Conservation (phyloP, 2,329 filamentous ascomycete species). For the Paraphaeosphaeria sporulosa region DNA sequence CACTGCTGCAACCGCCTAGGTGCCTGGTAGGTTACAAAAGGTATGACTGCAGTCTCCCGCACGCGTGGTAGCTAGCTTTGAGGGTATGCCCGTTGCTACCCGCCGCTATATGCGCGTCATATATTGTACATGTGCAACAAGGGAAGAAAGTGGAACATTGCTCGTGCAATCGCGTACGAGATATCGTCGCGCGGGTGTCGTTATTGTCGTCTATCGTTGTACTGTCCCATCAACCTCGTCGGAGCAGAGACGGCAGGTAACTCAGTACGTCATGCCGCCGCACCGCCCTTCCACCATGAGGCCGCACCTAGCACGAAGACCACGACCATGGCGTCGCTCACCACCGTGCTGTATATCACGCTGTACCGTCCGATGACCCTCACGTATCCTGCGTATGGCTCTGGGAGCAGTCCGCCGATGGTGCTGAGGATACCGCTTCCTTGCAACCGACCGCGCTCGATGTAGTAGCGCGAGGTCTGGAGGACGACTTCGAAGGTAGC, state of each 20-base stretch:
- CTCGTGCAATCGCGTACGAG: background rate
- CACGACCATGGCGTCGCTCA: slow-evolving; percentile 76
- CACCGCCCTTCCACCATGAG: slow-evolving; percentile 57
- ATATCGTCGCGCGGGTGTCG: background rate
- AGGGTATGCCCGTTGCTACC: background rate
- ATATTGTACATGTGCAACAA: background rate
- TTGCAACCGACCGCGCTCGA: slow-evolving; percentile 68
- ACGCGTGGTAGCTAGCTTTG: slow-evolving; percentile 5
- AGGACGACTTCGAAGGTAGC: slow-evolving; percentile 77
- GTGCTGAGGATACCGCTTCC: slow-evolving; percentile 70
- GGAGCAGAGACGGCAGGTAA: background rate
- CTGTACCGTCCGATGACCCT: slow-evolving; percentile 69
- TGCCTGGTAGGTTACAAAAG: too few relatives aligned
- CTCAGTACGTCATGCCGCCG: slow-evolving; percentile 25
- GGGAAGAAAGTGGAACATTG: background rate
- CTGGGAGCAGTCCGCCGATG: slow-evolving; percentile 70
- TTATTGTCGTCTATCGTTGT: background rate
- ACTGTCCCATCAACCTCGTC: background rate
- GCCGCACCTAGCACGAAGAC: slow-evolving; percentile 75
- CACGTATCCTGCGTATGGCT: slow-evolving; percentile 68
- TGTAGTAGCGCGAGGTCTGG: slow-evolving; percentile 73
- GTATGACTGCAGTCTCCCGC: background rate
- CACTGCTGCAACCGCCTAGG: background rate
- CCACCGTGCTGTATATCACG: slow-evolving; percentile 75
- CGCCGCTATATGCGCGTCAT: background rate